Evolutionary conservation across 129 eudicot species (phyloP).

Genomic region (Smallanthus sonchifolius): DNA sequence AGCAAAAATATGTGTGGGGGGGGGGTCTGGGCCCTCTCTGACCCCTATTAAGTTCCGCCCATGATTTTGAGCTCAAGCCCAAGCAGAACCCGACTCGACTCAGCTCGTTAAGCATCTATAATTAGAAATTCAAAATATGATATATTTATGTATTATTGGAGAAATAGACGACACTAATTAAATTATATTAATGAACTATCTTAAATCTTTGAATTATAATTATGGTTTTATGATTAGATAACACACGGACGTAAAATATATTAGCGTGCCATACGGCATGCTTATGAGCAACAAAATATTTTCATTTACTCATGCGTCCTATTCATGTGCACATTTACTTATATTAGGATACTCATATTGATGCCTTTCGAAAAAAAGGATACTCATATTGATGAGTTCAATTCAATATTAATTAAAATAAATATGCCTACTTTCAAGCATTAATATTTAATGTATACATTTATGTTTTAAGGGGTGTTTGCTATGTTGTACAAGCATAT

Average conservation of each 20-base stretch:
- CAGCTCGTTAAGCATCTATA: no score
- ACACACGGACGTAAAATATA: neutral
- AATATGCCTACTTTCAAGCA: slow-evolving; percentile 6
- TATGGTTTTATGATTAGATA: neutral
- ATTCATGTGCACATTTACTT: slow-evolving; percentile 21
- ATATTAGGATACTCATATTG: slow-evolving; percentile 2
- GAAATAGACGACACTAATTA: neutral
- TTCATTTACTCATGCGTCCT: neutral
- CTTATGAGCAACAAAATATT: neutral
- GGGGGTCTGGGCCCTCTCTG: no score
- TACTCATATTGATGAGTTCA: slow-evolving; percentile 3
- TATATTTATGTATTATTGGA: no score
- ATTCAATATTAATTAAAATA: neutral
- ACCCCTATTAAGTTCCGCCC: no score
- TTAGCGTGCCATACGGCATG: neutral
- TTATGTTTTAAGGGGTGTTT: neutral
- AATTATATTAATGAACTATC: neutral
- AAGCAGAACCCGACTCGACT: no score
- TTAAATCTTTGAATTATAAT: no score
- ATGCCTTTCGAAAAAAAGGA: no score
- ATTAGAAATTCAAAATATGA: no score
- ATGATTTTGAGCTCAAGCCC: no score
- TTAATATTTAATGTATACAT: neutral
- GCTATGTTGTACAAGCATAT: neutral
- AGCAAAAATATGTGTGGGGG: no score